These are phyloP conservation scores for Pleurotus giganteus DNA, from an alignment of 768 basidiomycete species.

Conservation along the genomic window DNA sequence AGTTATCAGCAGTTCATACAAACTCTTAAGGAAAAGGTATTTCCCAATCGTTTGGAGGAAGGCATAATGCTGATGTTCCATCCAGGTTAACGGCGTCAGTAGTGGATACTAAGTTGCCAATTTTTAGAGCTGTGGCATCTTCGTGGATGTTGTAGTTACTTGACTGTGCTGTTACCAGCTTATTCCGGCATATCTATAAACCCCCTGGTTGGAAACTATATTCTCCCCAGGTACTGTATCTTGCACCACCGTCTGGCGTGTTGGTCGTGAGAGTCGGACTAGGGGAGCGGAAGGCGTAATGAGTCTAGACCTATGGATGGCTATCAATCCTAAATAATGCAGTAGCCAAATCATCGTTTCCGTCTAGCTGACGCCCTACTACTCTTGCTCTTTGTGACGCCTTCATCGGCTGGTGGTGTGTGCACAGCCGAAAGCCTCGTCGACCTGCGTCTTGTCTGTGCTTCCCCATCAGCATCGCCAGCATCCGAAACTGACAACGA, in stretches of 20 bases:
- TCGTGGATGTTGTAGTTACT: neutral
- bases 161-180: too few relatives aligned
- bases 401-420: neutral
- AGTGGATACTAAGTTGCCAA: conserved; percentile 4
- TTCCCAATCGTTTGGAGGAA: conserved; percentile 5
- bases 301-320: too few relatives aligned
- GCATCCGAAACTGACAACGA: conserved; percentile 31
- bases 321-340: too few relatives aligned
- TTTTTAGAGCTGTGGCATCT: neutral
- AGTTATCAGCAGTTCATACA: conserved; percentile 96
- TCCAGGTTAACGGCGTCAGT: conserved; percentile 22
- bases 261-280: too few relatives aligned
- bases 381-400: neutral
- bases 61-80: neutral
- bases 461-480: conserved; percentile 31
- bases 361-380: neutral
- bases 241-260: too few relatives aligned
- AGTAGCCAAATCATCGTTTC: conserved; percentile 1
- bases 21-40: conserved; percentile 87
- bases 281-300: too few relatives aligned
- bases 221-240: too few relatives aligned
- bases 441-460: conserved; percentile 41
- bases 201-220: too few relatives aligned
- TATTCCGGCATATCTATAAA: too few relatives aligned
- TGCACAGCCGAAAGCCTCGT: conserved; percentile 34